These are phyloP conservation scores for Metschnikowia borealis DNA, from an alignment of 805 yeast genomes.

Conservation along the genomic window DNA sequence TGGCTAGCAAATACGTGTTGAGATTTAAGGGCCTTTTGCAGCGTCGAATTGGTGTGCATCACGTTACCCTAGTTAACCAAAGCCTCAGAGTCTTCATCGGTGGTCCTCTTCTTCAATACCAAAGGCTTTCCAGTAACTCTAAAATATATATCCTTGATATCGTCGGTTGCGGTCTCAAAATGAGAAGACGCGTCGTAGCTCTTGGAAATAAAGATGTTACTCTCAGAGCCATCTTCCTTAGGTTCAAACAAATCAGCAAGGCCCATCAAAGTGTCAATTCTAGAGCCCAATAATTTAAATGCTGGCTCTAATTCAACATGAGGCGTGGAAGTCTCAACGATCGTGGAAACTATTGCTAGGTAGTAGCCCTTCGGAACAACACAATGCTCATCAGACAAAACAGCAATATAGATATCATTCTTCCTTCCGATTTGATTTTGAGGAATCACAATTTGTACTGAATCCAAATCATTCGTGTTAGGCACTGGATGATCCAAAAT, in stretches of 20 bases:
- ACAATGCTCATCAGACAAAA: conserved; percentile 82
- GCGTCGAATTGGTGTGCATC: background rate
- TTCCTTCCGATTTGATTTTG: conserved; percentile 92
- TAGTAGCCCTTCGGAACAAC: conserved; percentile 87
- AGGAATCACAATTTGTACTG: conserved; percentile 91
- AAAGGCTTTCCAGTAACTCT: conserved; percentile 91
- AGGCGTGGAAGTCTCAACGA: conserved; percentile 89
- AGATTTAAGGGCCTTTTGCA: background rate
- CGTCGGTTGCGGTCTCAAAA: conserved; percentile 94
- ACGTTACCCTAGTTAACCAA: background rate
- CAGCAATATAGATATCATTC: conserved; percentile 92
- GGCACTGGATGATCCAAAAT: conserved; percentile 87
- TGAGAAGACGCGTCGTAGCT: conserved; percentile 94
- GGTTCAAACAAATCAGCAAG: conserved; percentile 91
- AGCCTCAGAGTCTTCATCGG: conserved; percentile 35
- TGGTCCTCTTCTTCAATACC: conserved; percentile 72
- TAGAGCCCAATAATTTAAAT: conserved; percentile 78
- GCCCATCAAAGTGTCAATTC: conserved; percentile 86
- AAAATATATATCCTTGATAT: conserved; percentile 88
- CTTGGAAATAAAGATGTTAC: conserved; percentile 76
- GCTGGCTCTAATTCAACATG: conserved; percentile 93
- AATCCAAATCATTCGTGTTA: conserved; percentile 75
- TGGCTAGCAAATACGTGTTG: background rate
- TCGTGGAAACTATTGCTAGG: conserved; percentile 89
- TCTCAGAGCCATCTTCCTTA: conserved; percentile 71